Evolutionary conservation across 768 basidiomycete species (phyloP), one percentile per base, ranked within the genome.

Genomic region (Porpolomopsis calyptriformis): DNA sequence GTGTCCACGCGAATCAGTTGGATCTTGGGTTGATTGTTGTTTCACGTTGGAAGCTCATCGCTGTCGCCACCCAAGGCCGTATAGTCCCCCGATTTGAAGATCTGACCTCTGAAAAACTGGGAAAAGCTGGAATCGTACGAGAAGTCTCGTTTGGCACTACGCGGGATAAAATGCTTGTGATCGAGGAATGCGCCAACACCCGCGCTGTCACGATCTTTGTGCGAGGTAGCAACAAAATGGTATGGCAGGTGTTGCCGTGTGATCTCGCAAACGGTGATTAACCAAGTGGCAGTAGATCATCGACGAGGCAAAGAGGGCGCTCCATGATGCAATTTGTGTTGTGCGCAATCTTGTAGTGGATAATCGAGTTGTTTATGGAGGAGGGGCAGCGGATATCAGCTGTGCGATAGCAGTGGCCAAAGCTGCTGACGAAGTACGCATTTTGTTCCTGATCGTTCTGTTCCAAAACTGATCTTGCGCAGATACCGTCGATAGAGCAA

Each of bases 71-170:
- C 1, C 85, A 96, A 63, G 96, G 94, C 23, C 84, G 96, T 24
- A 99, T 99, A 58, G 96, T 99, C 1, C 96, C 96, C 33, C 79
- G 96, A 20, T 99, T 99, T 57, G 96, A 99, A 60, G 96, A 99
- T 63, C 78, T 99, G 29, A 80, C 88, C 0, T 62, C 82, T 12
- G 85, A 81, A 53, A 99, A 99, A 65, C 77, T 99, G 11, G 96
- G 96, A 11, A 78, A 78, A 49, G 96, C 96, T 0, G 96, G 96
- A 10, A 67, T 94, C 45, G 94, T 99, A 5, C 79, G 93, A 26
- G 94, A 99, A 66, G 63, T 99, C 46, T 78, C 88, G 5, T 99
- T 99, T 64, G 96, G 96, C 40, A 99, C 96, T 7, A 99, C 96
- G 12, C 77, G 91, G 50, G 96, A 99, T 66, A 97, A 97, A 73